Evolutionary conservation across 2,329 filamentous ascomycete genomes (phyloP).

Genomic region (Ceratocystis destructans): DNA sequence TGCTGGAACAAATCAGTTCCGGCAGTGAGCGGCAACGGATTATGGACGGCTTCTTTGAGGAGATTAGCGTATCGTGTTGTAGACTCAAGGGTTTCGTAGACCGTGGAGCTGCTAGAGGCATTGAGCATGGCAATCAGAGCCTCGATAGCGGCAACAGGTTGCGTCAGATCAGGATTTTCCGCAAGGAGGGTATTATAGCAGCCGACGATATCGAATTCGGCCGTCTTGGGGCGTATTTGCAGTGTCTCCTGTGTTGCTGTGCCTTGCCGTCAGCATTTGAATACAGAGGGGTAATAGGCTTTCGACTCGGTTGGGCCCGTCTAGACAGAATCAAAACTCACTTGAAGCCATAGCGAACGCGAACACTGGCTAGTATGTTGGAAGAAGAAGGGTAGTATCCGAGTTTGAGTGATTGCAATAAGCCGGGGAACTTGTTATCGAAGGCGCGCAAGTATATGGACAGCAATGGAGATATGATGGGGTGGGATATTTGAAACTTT

Average conservation of each 20-base stretch:
- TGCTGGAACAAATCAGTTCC: conserved; percentile 93
- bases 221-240: conserved; percentile 14
- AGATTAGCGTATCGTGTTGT: conserved; percentile 62
- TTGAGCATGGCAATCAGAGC: conserved; percentile 77
- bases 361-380: background rate
- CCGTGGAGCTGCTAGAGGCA: conserved; percentile 65
- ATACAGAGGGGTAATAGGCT: background rate
- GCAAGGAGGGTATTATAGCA: conserved; percentile 42
- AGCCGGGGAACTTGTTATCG: background rate
- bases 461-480: background rate
- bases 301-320: background rate
- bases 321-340: background rate
- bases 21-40: conserved; percentile 82
- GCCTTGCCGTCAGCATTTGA: background rate
- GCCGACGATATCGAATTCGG: conserved; percentile 37
- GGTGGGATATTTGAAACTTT: background rate
- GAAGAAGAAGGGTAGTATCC: background rate
- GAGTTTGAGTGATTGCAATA: background rate
- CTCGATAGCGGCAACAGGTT: conserved; percentile 90
- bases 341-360: background rate
- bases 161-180: conserved; percentile 72
- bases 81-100: conserved; percentile 84
- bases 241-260: background rate
- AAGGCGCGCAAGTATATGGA: background rate
- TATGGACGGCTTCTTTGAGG: conserved; percentile 66